Base-by-base conservation (phyloP, 192 early-diverging fungal species). In the Coemansia sp. region DNA sequence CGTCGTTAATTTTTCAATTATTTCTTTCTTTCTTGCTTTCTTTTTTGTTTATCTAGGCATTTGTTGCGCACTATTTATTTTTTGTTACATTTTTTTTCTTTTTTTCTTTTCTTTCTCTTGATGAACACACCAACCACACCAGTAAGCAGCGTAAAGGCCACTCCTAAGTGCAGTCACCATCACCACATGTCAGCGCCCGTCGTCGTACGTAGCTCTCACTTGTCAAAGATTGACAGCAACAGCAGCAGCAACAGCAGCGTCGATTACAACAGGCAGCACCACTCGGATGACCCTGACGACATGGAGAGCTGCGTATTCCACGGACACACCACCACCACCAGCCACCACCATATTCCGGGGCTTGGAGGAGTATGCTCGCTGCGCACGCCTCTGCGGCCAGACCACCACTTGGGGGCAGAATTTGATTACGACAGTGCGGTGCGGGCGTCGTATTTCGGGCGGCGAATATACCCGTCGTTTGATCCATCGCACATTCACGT, bases 401-500 rank as follows among this genome's bases (percentile, higher is more conserved):
- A 68, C 54, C 64, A 57, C 37, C 49, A 54, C 8, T 39, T 63
- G 60, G 60, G 53, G 5, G 20, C 25, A 5, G 78, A 81, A 14
- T 59, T 68, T 24, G 78, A 81, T 35, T 68, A 81, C 35, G 78
- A 69, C 14, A 59, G 64, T 45, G 60, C 77, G 17, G 71, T 71
- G 46, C 71, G 76, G 10, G 67, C 71, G 6, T 68, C 71, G 1
- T 54, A 64, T 25, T 82, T 70, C 49, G 79, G 79, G 46, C 71
- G 74, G 19, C 79, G 79, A 2, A 49, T 57, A 22, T 82, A 76
- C 46, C 79, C 79, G 8, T 59, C 74, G n/a, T 82, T 67, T 36
- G 79, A 82, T 32, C 79, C 79, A 10, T 67, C 79, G 25, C 57
- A 67, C 32, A 17, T 41, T 3, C 62, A 69, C 0, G 56, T 63